A percentile compares a stretch with the other conserved stretches of the same genome.
Evolutionary conservation across 306 rosid genomes (phyloP).

Genomic region (Vigna reflexopilosa): DNA sequence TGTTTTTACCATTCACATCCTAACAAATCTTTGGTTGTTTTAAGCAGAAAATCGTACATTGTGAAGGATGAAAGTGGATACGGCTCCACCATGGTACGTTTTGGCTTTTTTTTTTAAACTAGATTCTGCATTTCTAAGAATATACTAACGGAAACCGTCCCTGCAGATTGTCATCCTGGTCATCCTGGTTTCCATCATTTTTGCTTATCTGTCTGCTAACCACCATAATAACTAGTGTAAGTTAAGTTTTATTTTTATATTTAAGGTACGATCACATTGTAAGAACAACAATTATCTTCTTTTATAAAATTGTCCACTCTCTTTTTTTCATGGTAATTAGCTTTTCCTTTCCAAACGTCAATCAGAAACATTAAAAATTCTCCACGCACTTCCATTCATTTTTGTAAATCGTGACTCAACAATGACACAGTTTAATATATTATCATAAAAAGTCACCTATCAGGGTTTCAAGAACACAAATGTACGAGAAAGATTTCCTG

Average conservation of each 20-base stretch:
- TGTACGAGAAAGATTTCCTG: too few species aligned
- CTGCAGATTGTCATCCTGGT: constrained; percentile 71
- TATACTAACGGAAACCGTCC: constrained; percentile 37
- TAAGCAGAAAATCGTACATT: constrained; percentile 70
- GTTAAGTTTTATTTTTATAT: constrained; percentile 53
- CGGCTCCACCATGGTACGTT: constrained; percentile 62
- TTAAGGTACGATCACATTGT: background rate
- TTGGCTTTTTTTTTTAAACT: constrained; percentile 10
- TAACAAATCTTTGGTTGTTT: constrained; percentile 45
- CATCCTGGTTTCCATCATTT: constrained; percentile 59
- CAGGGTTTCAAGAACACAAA: too few species aligned
- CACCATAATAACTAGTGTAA: constrained; percentile 57
- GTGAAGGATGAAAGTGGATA: constrained; percentile 46
- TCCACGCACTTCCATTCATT: too few species aligned
- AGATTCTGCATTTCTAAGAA: constrained; percentile 6
- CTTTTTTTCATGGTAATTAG: constrained; percentile 15
- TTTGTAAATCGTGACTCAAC: too few species aligned
- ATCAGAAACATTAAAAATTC: too few species aligned
- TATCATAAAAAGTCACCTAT: too few species aligned
- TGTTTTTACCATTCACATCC: constrained; percentile 29
- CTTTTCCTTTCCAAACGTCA: background rate
- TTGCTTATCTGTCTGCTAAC: constrained; percentile 64
- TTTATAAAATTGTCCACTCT: constrained; percentile 23
- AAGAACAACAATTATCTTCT: constrained; percentile 16
- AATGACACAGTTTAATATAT: too few species aligned